Conservation (phyloP, 306 rosid species). For the Cicer chorassanicum region DNA sequence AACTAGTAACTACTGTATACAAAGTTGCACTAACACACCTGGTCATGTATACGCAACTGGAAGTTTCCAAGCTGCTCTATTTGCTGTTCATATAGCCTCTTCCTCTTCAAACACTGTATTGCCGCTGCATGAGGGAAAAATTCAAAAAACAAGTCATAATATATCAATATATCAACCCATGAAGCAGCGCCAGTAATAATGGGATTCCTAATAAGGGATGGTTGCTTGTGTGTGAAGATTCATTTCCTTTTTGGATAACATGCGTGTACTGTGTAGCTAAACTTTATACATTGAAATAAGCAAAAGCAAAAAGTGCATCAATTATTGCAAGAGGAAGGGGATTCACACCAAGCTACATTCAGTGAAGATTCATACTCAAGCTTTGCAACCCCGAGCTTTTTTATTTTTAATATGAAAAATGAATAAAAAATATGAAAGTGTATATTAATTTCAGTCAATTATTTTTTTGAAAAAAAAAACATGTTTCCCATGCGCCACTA, state of each 20-base stretch:
- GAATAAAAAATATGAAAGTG: background rate
- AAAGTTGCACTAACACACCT: constrained; percentile 61
- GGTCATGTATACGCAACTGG: constrained; percentile 96
- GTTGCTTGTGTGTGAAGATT: background rate
- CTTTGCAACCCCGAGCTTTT: background rate
- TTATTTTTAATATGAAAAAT: background rate
- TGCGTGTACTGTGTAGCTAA: too few relatives aligned
- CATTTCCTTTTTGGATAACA: background rate
- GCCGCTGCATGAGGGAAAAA: constrained; percentile 67
- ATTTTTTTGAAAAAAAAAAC: background rate
- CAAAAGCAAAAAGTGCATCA: background rate
- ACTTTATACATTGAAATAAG: constrained; percentile 18
- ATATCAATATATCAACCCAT: background rate
- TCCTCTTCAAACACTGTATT: constrained; percentile 95
- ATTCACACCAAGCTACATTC: background rate
- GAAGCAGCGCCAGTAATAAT: background rate
- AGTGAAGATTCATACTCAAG: background rate
- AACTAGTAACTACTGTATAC: background rate
- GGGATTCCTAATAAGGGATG: background rate
- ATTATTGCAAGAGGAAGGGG: background rate
- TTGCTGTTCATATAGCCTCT: constrained; percentile 92
- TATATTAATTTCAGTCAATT: background rate
- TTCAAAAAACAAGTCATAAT: constrained; percentile 17
- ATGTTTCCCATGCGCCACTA: background rate
- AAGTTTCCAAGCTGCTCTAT: constrained; percentile 98